Conservation (phyloP, 495 filamentous ascomycete genomes). For the Coniosporium apollinis region DNA sequence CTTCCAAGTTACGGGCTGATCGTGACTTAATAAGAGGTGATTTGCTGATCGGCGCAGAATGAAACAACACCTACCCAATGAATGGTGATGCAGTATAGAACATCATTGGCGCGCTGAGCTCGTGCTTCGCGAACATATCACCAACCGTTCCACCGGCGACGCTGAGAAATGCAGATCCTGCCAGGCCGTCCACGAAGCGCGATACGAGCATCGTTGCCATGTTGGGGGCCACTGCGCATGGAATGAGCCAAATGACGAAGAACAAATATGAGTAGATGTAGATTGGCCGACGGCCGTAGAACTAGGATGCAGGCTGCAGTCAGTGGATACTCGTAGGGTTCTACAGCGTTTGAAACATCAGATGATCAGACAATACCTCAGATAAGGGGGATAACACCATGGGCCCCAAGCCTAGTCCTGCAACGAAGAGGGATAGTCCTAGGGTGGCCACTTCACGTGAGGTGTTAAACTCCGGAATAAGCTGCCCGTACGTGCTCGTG, state of each 20-base stretch:
- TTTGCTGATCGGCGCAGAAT: too few species aligned
- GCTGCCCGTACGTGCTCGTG: slow-evolving; percentile 68
- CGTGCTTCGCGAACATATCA: slow-evolving; percentile 63
- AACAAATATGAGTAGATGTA: slow-evolving; percentile 63
- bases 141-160: slow-evolving; percentile 87
- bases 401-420: slow-evolving; percentile 43
- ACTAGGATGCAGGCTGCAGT: slow-evolving; percentile 28
- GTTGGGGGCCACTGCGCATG: slow-evolving; percentile 73
- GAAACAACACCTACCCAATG: slow-evolving; percentile 8
- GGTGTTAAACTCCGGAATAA: slow-evolving; percentile 56
- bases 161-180: slow-evolving; percentile 55
- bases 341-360: not conserved
- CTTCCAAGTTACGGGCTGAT: too few species aligned
- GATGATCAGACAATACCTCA: slow-evolving; percentile 29
- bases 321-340: not conserved
- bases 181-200: slow-evolving; percentile 72
- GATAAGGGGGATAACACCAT: slow-evolving; percentile 52
- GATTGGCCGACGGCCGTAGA: slow-evolving; percentile 75
- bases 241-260: slow-evolving; percentile 77
- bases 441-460: slow-evolving; percentile 58
- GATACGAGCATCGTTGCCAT: slow-evolving; percentile 66
- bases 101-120: slow-evolving; percentile 66
- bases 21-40: too few species aligned
- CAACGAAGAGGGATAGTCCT: slow-evolving; percentile 44
- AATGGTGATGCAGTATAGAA: slow-evolving; percentile 58